phyloP scores from a whole-genome alignment of 768 basidiomycete species.

The Lactifluus subvellereus region DNA sequence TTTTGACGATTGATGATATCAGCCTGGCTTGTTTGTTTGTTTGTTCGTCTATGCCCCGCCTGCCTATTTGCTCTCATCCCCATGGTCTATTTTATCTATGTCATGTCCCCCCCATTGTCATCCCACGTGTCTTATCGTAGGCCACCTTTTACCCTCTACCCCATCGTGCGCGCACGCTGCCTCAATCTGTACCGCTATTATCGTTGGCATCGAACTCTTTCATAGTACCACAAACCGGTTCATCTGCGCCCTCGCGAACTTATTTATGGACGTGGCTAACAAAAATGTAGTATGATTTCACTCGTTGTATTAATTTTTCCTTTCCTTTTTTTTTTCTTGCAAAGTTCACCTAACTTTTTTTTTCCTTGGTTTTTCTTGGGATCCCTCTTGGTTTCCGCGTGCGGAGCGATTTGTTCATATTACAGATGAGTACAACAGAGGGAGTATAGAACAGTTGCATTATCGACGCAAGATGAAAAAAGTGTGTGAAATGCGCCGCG shows the following conservation, averaged over 20 bases:
- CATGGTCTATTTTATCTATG: not conserved
- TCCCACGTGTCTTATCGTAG: not conserved
- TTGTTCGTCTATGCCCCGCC: too few species aligned
- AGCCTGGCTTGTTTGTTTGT: not conserved
- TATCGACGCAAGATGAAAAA: not conserved
- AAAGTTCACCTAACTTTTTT: not conserved
- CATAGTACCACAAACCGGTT: not conserved
- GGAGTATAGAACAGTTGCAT: not conserved
- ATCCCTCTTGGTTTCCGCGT: not conserved
- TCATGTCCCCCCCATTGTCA: not conserved
- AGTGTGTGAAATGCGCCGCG: not conserved
- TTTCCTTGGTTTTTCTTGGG: not conserved
- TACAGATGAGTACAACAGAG: not conserved
- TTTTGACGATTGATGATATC: not conserved
- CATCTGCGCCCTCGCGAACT: not conserved
- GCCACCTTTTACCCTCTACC: not conserved
- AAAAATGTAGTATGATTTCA: slow-evolving; percentile 1
- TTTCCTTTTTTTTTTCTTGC: not conserved
- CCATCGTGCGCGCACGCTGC: not conserved
- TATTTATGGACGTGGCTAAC: not conserved
- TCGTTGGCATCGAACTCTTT: slow-evolving; percentile 1
- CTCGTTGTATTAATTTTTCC: slow-evolving; percentile 5
- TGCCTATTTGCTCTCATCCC: not conserved
- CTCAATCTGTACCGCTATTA: slow-evolving; percentile 17
- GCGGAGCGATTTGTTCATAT: slow-evolving; percentile 1